Conservation (phyloP, 768 basidiomycete genomes). For the Leccinum sublutescens region DNA sequence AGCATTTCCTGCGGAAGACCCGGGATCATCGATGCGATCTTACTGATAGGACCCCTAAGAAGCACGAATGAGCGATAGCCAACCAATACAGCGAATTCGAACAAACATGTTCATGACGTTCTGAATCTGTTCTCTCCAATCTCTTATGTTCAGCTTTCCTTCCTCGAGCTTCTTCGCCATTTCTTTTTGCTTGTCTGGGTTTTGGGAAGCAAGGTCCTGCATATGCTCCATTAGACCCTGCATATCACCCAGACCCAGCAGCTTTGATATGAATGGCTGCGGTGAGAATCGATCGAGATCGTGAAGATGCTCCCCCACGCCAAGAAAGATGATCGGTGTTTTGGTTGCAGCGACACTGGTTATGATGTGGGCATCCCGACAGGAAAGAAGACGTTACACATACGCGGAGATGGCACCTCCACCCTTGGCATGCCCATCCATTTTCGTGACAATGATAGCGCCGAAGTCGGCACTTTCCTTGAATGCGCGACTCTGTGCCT, state of each 20-base stretch:
- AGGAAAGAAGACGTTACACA: conserved; percentile 30
- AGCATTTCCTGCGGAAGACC: conserved; percentile 90
- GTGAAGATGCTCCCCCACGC: conserved; percentile 96
- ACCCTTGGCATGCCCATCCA: conserved; percentile 99
- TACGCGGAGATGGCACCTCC: conserved; percentile 99
- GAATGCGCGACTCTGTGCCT: conserved; percentile 94
- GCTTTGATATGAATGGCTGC: conserved; percentile 95
- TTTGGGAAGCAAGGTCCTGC: conserved; percentile 91
- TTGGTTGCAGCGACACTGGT: conserved; percentile 94
- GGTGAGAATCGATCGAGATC: conserved; percentile 96
- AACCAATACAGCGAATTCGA: conserved; percentile 8
- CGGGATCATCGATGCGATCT: conserved; percentile 99
- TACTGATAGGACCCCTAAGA: conserved; percentile 93
- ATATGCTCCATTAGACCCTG: conserved; percentile 98
- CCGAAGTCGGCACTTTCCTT: conserved; percentile 98
- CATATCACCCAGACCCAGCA: conserved; percentile 94
- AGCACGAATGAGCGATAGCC: conserved; percentile 1
- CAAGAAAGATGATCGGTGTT: conserved; percentile 98
- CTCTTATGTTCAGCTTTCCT: conserved; percentile 94
- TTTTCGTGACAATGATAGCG: conserved; percentile 98
- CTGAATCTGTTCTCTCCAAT: conserved; percentile 96
- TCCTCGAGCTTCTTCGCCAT: conserved; percentile 98
- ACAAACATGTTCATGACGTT: conserved; percentile 97
- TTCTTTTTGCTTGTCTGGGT: conserved; percentile 96
- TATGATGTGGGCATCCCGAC: conserved; percentile 7